Percentiles rank a stretch among this genome's conserved stretches.
Conservation (phyloP, 1,284 basidiomycete species). For the Phaffia rhodozyma region DNA sequence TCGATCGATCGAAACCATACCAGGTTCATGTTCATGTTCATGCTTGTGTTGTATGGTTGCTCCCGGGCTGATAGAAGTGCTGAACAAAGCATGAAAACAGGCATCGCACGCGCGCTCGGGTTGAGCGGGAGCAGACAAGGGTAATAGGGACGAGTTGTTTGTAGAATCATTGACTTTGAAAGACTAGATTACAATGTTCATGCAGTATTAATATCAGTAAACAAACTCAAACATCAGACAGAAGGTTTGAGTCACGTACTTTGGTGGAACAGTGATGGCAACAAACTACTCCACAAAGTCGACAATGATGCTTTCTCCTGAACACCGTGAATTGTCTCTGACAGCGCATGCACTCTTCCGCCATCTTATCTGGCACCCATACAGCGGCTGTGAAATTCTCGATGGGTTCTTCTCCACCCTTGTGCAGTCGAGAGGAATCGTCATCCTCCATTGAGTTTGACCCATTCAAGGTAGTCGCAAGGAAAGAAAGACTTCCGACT, state of each 20-base stretch:
- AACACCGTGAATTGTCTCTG: constrained; percentile 63
- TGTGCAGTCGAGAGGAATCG: neutral
- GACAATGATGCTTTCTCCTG: constrained; percentile 74
- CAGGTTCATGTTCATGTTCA: too few relatives aligned
- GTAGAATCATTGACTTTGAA: constrained; percentile 58
- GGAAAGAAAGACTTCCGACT: constrained; percentile 28
- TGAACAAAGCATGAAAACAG: constrained; percentile 72
- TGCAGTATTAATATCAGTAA: neutral
- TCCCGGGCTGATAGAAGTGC: constrained; percentile 40
- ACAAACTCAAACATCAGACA: neutral
- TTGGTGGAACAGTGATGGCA: constrained; percentile 69
- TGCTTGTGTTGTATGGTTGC: neutral
- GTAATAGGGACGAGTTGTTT: constrained; percentile 18
- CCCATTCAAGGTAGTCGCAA: neutral
- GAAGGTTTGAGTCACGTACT: constrained; percentile 37
- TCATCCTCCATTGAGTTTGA: neutral
- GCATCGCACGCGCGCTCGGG: constrained; percentile 68
- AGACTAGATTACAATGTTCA: constrained; percentile 41
- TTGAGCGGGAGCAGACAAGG: constrained; percentile 35
- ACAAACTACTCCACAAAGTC: constrained; percentile 76
- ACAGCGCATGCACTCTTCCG: constrained; percentile 72
- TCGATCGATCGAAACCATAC: neutral
- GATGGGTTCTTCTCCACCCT: constrained; percentile 41
- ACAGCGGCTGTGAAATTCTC: constrained; percentile 83
- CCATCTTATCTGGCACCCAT: constrained; percentile 79